phyloP scores from a whole-genome alignment of 192 early-diverging fungal genomes.

The Linnemannia elongata region DNA sequence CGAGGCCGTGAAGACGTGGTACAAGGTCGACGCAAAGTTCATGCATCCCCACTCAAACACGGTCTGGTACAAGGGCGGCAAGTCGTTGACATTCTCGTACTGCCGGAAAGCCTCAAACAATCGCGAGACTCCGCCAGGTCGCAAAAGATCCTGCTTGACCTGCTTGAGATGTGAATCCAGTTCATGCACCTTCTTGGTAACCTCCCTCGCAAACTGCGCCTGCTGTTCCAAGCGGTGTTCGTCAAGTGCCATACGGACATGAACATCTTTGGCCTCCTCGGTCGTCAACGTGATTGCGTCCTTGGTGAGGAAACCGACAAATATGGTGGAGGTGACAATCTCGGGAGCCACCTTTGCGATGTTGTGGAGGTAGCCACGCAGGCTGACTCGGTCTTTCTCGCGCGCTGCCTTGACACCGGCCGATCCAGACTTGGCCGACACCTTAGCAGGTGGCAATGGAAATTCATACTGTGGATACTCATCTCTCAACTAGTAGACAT shows the following conservation, averaged over 20 bases:
- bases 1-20: constrained; percentile 67
- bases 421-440: constrained; percentile 31
- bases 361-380: constrained; percentile 60
- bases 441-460: constrained; percentile 59
- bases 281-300: constrained; percentile 51
- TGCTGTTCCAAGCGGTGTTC: constrained; percentile 57
- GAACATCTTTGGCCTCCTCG: constrained; percentile 54
- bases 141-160: constrained; percentile 61
- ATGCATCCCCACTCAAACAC: constrained; percentile 71
- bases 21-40: constrained; percentile 68
- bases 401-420: constrained; percentile 40
- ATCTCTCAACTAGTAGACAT: constrained; percentile 44
- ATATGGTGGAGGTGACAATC: constrained; percentile 39
- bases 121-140: constrained; percentile 50
- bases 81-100: constrained; percentile 51
- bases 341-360: constrained; percentile 42
- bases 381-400: constrained; percentile 66
- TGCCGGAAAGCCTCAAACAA: constrained; percentile 34
- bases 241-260: constrained; percentile 56
- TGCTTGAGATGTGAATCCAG: constrained; percentile 62
- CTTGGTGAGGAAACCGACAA: constrained; percentile 59
- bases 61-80: constrained; percentile 58
- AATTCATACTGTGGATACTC: constrained; percentile 63
- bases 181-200: constrained; percentile 59
- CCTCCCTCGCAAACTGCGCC: constrained; percentile 59